Conservation (phyloP, 1,139 yeast species). For the Debaryomycetaceae sp. region DNA sequence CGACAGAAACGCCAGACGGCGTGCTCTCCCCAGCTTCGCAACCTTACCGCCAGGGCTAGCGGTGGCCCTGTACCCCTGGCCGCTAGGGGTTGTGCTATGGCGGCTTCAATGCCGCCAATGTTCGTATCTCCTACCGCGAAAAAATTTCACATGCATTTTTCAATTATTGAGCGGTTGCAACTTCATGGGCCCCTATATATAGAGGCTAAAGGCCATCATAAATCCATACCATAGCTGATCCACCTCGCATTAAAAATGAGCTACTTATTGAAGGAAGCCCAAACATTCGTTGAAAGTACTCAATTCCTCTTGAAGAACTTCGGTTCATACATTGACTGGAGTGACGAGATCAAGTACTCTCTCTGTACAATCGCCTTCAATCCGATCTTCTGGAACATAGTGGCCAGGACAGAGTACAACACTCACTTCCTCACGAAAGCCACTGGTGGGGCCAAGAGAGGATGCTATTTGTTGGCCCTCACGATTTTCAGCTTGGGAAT, state of each 20-base stretch:
- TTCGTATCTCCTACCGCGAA: not conserved
- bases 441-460: constrained; percentile 62
- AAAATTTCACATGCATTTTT: constrained; percentile 3
- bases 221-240: too few relatives aligned
- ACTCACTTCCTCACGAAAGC: constrained; percentile 71
- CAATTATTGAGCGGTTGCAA: not conserved
- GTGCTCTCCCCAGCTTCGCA: too few relatives aligned
- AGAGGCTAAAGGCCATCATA: not conserved
- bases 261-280: not conserved
- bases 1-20: too few relatives aligned
- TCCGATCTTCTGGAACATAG: constrained; percentile 93
- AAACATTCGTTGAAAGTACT: not conserved
- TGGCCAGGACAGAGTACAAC: constrained; percentile 80
- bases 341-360: constrained; percentile 31
- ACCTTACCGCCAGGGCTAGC: too few relatives aligned
- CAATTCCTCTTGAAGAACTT: not conserved
- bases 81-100: too few relatives aligned
- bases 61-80: too few relatives aligned
- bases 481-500: constrained; percentile 84
- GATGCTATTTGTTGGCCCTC: constrained; percentile 80
- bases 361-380: constrained; percentile 73
- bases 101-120: too few relatives aligned
- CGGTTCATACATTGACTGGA: constrained; percentile 17
- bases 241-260: not conserved
- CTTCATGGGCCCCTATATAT: not conserved